phyloP scores from a whole-genome alignment of 345 rosid species.

The Gossypium raimondii region DNA sequence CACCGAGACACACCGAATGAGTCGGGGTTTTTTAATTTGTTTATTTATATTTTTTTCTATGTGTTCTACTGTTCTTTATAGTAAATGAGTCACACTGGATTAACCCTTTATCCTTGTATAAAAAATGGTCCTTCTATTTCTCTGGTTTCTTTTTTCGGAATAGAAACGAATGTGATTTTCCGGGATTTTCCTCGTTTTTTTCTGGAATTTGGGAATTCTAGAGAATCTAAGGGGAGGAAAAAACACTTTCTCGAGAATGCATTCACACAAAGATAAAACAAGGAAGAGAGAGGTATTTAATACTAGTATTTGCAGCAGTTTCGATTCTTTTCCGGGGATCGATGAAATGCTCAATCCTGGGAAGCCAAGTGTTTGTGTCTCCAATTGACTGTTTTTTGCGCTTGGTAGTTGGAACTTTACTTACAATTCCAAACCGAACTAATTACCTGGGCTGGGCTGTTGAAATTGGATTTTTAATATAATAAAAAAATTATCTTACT shows the following conservation, averaged over 20 bases:
- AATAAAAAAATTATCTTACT: too few species aligned
- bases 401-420: too few species aligned
- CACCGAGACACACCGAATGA: constrained; percentile 23
- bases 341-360: too few species aligned
- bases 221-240: constrained; percentile 14
- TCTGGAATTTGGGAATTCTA: constrained; percentile 16
- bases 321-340: too few species aligned
- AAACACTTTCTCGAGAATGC: constrained; percentile 16
- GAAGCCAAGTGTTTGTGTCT: too few species aligned
- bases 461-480: too few species aligned
- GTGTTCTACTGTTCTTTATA: background rate
- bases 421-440: too few species aligned
- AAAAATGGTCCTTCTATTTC: background rate
- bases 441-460: too few species aligned
- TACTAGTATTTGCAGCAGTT: too few species aligned
- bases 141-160: constrained; percentile 8
- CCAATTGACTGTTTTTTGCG: too few species aligned
- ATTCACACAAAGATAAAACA: constrained; percentile 10
- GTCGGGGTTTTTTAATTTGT: background rate
- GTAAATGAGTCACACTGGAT: constrained; percentile 8
- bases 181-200: background rate
- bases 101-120: constrained; percentile 1
- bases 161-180: constrained; percentile 16
- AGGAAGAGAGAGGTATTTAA: background rate
- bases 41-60: background rate